Conservation (phyloP, 306 rosid species). For the Gastrolobium villosum region DNA sequence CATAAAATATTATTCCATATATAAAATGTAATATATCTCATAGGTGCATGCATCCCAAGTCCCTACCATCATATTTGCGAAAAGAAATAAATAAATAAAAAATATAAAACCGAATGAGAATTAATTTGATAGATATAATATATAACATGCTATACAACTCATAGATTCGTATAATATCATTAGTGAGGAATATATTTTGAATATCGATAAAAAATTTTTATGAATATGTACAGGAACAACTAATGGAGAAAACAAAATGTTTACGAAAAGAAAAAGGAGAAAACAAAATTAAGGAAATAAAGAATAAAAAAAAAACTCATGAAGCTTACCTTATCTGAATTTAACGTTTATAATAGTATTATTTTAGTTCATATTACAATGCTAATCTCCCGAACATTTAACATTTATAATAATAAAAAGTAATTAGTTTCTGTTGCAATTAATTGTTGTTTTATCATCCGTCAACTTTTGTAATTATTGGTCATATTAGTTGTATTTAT, state of each 20-base stretch:
- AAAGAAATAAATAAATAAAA: neutral
- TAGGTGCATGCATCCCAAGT: neutral
- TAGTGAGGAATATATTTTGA: neutral
- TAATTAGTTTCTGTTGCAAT: too few species aligned
- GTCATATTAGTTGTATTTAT: too few species aligned
- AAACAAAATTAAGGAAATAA: neutral
- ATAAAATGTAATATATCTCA: neutral
- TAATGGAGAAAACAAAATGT: neutral
- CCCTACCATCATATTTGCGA: neutral
- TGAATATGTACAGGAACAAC: neutral
- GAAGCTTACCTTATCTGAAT: neutral
- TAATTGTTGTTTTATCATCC: too few species aligned
- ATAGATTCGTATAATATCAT: neutral
- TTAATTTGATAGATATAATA: too few species aligned
- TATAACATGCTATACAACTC: neutral
- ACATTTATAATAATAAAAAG: too few species aligned
- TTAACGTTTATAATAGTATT: neutral
- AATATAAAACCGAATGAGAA: neutral
- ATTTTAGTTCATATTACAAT: neutral
- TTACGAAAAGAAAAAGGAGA: too few species aligned
- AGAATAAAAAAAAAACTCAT: neutral
- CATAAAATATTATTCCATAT: slow-evolving; percentile 17
- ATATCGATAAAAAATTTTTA: neutral
- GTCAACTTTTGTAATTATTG: too few species aligned
- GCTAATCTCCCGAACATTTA: neutral